Percentiles rank a stretch among this genome's conserved stretches.
Evolutionary conservation across 2,329 filamentous ascomycete species (phyloP).

Genomic region (Neofusicoccum umdonicola): DNA sequence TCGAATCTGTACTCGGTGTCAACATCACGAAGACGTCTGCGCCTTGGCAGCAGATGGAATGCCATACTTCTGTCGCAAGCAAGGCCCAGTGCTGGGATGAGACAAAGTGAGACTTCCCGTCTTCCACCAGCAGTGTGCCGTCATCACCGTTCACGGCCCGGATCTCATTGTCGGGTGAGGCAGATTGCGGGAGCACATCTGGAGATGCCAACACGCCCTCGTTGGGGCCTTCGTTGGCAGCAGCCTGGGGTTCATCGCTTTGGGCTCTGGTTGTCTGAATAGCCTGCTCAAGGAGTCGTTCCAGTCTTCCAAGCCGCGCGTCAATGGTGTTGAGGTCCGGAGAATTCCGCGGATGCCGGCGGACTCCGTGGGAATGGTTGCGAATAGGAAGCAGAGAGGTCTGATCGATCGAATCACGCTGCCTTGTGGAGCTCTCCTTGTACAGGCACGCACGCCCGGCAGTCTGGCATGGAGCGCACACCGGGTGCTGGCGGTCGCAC

Average conservation of each 20-base stretch:
- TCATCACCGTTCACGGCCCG: constrained; percentile 32
- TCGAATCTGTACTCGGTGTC: constrained; percentile 13
- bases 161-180: constrained; percentile 25
- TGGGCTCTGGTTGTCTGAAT: not conserved
- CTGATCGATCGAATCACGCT: not conserved
- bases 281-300: constrained; percentile 29
- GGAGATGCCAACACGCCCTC: too few relatives aligned
- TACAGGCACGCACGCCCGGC: constrained; percentile 37
- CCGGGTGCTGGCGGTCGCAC: constrained; percentile 37
- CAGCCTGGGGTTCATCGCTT: not conserved
- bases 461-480: constrained; percentile 36
- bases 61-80: constrained; percentile 29
- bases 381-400: not conserved
- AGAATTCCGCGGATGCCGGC: constrained; percentile 24
- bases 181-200: not conserved
- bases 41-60: not conserved
- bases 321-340: constrained; percentile 16
- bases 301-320: constrained; percentile 34
- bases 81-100: constrained; percentile 38
- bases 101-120: constrained; percentile 32
- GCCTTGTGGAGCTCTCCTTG: constrained; percentile 16
- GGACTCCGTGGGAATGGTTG: not conserved
- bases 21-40: not conserved
- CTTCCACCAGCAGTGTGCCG: constrained; percentile 34
- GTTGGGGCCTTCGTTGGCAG: too few relatives aligned